Evolutionary conservation across 208 protist species (phyloP), one percentile per base, ranked within the genome.

Genomic region (Naegleria fowleri): DNA sequence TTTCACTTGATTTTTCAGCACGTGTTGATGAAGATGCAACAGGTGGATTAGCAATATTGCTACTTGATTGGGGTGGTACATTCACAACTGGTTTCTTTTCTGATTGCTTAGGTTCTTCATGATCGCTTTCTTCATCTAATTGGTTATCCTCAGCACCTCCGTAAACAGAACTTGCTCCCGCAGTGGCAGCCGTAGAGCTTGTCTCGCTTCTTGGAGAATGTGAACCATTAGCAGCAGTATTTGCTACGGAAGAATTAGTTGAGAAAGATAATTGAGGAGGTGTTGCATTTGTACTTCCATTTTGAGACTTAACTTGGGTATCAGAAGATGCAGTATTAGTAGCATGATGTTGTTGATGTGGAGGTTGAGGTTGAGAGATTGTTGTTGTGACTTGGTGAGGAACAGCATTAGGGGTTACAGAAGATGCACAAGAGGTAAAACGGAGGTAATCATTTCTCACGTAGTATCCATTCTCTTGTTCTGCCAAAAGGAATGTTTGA

Each of bases 401-500:
- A 16, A 43, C 9, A 22, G 5, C 36, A 85, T 9, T 85, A 29
- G 55, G 11, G 11, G 55, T 15, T 29, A 67, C 22, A 29, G 11
- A 29, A 67, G 55, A 67, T 67, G 55, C 22, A 67, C 22, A 15
- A 67, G 55, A 29, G 22, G 22, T 67, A 43, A 85, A 43, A 43
- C 79, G n/a, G 5, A 85, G n/a, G 22, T 43, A 43, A 43, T 85
- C 79, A 85, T 85, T 85, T 39, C 79, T 43, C 38, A 85, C 79
- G 43, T 43, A 85, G 11, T 85, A 85, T 25, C 79, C 79, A 85
- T 85, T 85, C 22, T 85, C 38, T 85, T 85, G 79, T 43, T 39
- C 38, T 16, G 79, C 79, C 36, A 85, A 85, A 85, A 85, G 13
- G 36, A 85, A 85, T n/a, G 79, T 43, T 85, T 85, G 79, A 43